These are phyloP conservation scores for Buddleja alternifolia DNA, from an alignment of 257 asterid genomes.

Conservation along the genomic window DNA sequence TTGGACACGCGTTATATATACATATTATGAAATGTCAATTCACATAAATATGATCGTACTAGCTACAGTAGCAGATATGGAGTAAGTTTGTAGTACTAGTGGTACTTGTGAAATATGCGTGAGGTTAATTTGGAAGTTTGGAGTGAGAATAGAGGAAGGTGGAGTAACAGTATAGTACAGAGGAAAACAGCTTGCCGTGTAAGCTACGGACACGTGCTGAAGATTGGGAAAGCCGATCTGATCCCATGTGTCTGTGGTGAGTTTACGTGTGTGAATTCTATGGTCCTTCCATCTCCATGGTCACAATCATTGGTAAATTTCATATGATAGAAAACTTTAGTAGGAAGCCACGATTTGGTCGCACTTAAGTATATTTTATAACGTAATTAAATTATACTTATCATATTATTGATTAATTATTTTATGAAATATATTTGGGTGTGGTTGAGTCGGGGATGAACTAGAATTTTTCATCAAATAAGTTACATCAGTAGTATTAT, in stretches of 20 bases:
- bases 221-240: conserved; percentile 34
- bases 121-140: conserved; percentile 11
- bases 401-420: too few relatives aligned
- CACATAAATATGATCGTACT: neutral
- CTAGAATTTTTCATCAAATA: too few relatives aligned
- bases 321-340: too few relatives aligned
- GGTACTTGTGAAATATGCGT: conserved; percentile 8
- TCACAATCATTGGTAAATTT: too few relatives aligned
- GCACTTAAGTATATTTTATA: too few relatives aligned
- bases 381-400: too few relatives aligned
- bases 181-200: conserved; percentile 46
- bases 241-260: conserved; percentile 35
- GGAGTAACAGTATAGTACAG: conserved; percentile 1
- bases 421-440: too few relatives aligned
- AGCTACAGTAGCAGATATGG: neutral
- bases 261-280: neutral
- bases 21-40: neutral
- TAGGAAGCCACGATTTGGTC: too few relatives aligned
- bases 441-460: too few relatives aligned
- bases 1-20: too few relatives aligned
- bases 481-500: too few relatives aligned
- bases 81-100: neutral
- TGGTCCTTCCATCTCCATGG: neutral
- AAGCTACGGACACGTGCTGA: conserved; percentile 49
- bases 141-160: neutral